These are phyloP conservation scores for Phaeosphaeria sp. DNA, from an alignment of 2,329 filamentous ascomycete genomes.

Conservation along the genomic window DNA sequence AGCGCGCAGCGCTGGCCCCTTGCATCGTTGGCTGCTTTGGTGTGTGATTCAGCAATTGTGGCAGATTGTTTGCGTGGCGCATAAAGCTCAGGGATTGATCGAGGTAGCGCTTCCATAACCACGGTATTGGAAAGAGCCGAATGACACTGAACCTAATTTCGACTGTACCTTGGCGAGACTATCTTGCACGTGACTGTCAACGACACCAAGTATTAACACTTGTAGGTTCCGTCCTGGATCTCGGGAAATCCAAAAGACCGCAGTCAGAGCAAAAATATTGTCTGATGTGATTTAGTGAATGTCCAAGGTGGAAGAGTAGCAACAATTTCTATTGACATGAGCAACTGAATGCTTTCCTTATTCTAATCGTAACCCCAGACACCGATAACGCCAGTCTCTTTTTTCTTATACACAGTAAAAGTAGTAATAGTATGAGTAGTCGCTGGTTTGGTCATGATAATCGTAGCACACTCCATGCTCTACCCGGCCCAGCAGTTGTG, in stretches of 20 bases:
- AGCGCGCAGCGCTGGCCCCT: neutral
- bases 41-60: neutral
- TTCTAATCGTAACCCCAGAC: constrained; percentile 23
- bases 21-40: neutral
- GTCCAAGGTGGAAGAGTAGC: neutral
- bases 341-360: constrained; percentile 27
- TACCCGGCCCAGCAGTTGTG: neutral
- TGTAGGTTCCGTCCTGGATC: no score
- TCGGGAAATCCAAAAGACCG: no score
- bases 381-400: constrained; percentile 5
- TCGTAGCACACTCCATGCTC: neutral
- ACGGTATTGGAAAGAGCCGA: neutral
- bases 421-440: neutral
- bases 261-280: no score
- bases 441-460: neutral
- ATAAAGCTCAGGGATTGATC: no score
- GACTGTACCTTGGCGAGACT: neutral
- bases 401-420: constrained; percentile 4
- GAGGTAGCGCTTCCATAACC: neutral
- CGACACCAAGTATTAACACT: no score
- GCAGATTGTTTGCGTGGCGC: neutral
- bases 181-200: no score
- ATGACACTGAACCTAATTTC: neutral
- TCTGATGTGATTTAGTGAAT: no score
- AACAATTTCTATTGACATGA: constrained; percentile 12